phyloP scores from a whole-genome alignment of 345 rosid genomes.

The Aquilaria sinensis region DNA sequence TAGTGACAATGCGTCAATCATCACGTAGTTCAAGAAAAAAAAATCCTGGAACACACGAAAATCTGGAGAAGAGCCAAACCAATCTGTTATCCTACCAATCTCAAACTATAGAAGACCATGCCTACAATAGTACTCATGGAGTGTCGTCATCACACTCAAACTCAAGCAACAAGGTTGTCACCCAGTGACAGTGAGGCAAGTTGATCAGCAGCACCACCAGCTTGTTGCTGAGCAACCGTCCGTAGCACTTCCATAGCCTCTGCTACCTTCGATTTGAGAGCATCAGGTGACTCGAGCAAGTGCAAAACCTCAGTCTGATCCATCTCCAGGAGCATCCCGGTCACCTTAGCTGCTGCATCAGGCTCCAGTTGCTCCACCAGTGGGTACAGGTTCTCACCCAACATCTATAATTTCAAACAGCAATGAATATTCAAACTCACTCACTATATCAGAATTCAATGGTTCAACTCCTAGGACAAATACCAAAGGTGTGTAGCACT shows the following conservation, averaged over 20 bases:
- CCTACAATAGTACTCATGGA: too few species aligned
- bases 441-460: too few species aligned
- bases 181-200: slow-evolving; percentile 65
- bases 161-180: slow-evolving; percentile 54
- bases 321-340: slow-evolving; percentile 98
- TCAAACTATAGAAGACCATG: too few species aligned
- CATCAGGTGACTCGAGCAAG: slow-evolving; percentile 91
- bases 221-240: slow-evolving; percentile 61
- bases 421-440: neutral
- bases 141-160: neutral
- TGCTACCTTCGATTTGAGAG: slow-evolving; percentile 79
- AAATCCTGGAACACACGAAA: too few species aligned
- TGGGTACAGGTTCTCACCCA: slow-evolving; percentile 94
- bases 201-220: slow-evolving; percentile 61
- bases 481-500: too few species aligned
- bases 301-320: slow-evolving; percentile 93
- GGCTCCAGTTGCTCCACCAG: slow-evolving; percentile 88
- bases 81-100: too few species aligned
- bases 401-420: slow-evolving; percentile 41
- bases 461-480: too few species aligned
- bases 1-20: too few species aligned
- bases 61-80: too few species aligned
- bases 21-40: too few species aligned
- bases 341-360: slow-evolving; percentile 87
- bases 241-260: slow-evolving; percentile 98